Conservation (phyloP, 345 rosid species). For the Eucalyptus regnans region DNA sequence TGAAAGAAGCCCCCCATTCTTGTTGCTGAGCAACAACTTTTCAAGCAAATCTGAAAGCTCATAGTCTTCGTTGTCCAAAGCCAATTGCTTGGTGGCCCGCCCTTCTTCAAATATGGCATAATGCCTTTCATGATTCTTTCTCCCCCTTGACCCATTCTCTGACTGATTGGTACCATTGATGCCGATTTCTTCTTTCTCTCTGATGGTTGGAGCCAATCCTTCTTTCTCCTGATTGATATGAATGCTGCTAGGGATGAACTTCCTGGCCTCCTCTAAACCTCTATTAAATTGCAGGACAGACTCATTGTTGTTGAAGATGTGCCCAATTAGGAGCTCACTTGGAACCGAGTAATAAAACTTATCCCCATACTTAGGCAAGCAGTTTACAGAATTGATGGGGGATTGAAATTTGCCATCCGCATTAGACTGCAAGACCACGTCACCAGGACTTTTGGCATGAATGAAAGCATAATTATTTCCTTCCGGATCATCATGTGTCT, state of each 20-base stretch:
- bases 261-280: slow-evolving; percentile 34
- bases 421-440: not conserved
- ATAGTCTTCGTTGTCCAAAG: slow-evolving; percentile 18
- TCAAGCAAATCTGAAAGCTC: slow-evolving; percentile 68
- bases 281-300: slow-evolving; percentile 21
- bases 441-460: not conserved
- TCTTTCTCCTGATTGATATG: slow-evolving; percentile 1
- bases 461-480: not conserved
- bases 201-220: not conserved
- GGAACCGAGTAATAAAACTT: not conserved
- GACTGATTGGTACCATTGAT: slow-evolving; percentile 11
- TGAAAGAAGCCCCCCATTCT: not conserved
- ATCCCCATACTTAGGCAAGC: not conserved
- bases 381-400: not conserved
- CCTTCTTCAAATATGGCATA: slow-evolving; percentile 29
- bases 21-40: slow-evolving; percentile 20
- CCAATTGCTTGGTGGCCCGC: slow-evolving; percentile 50
- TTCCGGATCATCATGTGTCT: not conserved
- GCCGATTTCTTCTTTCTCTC: not conserved
- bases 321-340: slow-evolving; percentile 8
- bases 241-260: slow-evolving; percentile 13
- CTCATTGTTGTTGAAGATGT: slow-evolving; percentile 14
- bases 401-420: not conserved
- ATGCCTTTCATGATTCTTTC: slow-evolving; percentile 44
- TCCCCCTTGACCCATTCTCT: slow-evolving; percentile 22